Conservation (phyloP, 257 asterid species). For the Fraxinus americana region DNA sequence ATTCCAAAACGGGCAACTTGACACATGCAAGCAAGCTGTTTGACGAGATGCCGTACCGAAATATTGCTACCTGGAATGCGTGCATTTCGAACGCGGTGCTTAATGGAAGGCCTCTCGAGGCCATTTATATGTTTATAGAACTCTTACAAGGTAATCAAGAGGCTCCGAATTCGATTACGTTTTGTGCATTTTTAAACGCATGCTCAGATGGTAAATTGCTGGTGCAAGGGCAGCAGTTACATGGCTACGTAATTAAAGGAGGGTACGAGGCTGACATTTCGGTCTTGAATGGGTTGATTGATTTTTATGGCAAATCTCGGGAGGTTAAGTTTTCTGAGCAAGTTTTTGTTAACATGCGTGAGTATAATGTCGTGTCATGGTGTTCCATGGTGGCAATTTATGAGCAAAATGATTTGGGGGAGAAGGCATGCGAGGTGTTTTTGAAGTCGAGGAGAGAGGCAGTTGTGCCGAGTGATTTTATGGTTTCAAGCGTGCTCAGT, state of each 20-base stretch:
- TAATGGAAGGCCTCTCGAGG: slow-evolving; percentile 51
- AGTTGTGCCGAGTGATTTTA: slow-evolving; percentile 59
- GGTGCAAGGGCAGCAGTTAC: slow-evolving; percentile 66
- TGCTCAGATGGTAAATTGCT: slow-evolving; percentile 62
- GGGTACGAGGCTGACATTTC: slow-evolving; percentile 65
- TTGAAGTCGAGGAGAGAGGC: slow-evolving; percentile 48
- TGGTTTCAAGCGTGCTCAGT: slow-evolving; percentile 81
- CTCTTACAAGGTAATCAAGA: slow-evolving; percentile 46
- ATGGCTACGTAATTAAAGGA: slow-evolving; percentile 53
- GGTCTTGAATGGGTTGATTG: slow-evolving; percentile 69
- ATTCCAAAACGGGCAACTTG: slow-evolving; percentile 44
- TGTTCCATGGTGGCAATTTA: slow-evolving; percentile 76
- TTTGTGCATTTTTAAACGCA: slow-evolving; percentile 79
- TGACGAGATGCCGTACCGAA: slow-evolving; percentile 70
- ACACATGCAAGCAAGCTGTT: slow-evolving; percentile 61
- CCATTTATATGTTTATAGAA: slow-evolving; percentile 49
- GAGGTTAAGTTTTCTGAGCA: slow-evolving; percentile 48
- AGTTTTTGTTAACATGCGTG: slow-evolving; percentile 53
- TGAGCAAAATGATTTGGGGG: slow-evolving; percentile 77
- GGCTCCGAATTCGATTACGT: slow-evolving; percentile 69
- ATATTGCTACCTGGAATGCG: slow-evolving; percentile 87
- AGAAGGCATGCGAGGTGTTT: slow-evolving; percentile 59
- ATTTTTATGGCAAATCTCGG: slow-evolving; percentile 79
- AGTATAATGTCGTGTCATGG: slow-evolving; percentile 75
- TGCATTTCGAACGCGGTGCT: slow-evolving; percentile 67